Conservation (phyloP, 2,329 filamentous ascomycete species). For the Emergomyces africanus region DNA sequence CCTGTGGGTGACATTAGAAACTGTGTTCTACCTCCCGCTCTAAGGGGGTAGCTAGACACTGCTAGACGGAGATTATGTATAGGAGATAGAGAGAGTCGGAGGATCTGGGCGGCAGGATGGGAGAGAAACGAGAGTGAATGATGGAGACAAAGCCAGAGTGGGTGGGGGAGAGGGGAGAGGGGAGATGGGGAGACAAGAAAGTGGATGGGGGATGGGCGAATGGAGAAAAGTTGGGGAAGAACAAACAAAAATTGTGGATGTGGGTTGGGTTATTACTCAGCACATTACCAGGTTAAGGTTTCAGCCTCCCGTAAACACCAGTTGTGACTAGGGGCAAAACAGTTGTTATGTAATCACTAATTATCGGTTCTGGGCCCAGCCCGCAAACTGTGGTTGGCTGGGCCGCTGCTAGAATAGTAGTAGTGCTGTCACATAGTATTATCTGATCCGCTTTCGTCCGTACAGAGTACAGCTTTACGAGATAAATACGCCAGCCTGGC, state of each 20-base stretch:
- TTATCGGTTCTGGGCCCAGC: too few species aligned
- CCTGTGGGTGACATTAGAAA: conserved; percentile 2
- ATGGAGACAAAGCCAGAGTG: too few species aligned
- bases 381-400: too few species aligned
- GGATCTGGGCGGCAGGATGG: not conserved
- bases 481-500: too few species aligned
- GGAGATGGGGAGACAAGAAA: not conserved
- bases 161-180: not conserved
- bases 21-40: not conserved
- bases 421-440: too few species aligned
- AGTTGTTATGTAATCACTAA: too few species aligned
- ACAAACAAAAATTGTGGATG: not conserved
- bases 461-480: too few species aligned
- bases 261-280: not conserved
- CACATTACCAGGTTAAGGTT: not conserved
- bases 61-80: not conserved
- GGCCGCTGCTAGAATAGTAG: too few species aligned
- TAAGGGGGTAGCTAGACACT: not conserved
- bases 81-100: not conserved
- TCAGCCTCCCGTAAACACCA: not conserved
- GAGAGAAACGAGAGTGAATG: too few species aligned
- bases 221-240: not conserved
- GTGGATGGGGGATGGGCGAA: not conserved
- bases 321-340: too few species aligned
- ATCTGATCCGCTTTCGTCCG: too few species aligned